These are phyloP conservation scores for Rhododendron williamsianum DNA, from an alignment of 148 eudicot genomes.

Conservation along the genomic window DNA sequence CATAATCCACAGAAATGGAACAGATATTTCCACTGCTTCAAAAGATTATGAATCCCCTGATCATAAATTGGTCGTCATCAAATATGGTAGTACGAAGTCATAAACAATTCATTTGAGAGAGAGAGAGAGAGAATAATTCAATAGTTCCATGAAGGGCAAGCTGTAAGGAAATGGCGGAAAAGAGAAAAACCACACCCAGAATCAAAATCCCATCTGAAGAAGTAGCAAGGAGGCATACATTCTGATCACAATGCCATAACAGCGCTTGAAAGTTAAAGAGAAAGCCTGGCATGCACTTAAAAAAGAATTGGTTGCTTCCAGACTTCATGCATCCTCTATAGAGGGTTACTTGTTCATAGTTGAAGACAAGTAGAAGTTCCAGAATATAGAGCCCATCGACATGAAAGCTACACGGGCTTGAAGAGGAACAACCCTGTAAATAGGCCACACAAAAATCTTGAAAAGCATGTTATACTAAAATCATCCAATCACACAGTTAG, in stretches of 20 bases:
- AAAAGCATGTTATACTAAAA: neutral
- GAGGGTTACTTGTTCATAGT: constrained; percentile 62
- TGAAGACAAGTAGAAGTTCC: constrained; percentile 89
- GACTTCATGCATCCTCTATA: neutral
- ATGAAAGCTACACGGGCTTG: constrained; percentile 93
- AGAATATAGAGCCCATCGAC: constrained; percentile 89
- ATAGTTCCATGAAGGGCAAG: neutral
- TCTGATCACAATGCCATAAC: neutral
- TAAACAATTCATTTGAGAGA: too few species aligned
- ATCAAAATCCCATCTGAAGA: neutral
- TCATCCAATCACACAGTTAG: neutral
- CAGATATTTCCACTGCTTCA: neutral
- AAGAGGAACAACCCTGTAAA: constrained; percentile 81
- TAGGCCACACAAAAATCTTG: constrained; percentile 7
- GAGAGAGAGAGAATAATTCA: neutral
- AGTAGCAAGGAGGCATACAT: neutral
- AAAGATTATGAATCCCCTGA: neutral
- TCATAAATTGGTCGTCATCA: neutral
- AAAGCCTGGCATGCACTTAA: neutral
- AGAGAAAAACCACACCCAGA: neutral
- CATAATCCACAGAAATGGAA: neutral
- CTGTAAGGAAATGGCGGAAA: neutral
- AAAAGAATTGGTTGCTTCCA: neutral
- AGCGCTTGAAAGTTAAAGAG: neutral
- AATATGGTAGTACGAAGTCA: too few species aligned